These are phyloP conservation scores for Mycena pura DNA, from an alignment of 768 basidiomycete species.

Conservation along the genomic window DNA sequence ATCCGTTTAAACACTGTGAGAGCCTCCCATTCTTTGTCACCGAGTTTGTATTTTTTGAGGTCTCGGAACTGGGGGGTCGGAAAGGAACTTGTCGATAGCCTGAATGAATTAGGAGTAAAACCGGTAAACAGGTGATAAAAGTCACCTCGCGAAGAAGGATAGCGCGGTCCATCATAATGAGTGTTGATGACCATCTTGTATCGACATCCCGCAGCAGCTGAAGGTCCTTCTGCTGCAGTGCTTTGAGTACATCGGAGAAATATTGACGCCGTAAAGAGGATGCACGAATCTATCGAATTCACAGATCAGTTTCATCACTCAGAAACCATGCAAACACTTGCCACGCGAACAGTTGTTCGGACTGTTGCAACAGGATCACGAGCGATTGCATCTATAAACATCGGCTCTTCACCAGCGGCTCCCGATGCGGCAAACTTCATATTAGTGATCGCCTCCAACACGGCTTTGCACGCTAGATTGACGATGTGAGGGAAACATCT, in stretches of 20 bases:
- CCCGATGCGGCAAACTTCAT: constrained; percentile 7
- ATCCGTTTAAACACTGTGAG: constrained; percentile 31
- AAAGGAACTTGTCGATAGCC: constrained; percentile 35
- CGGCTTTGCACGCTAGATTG: constrained; percentile 8
- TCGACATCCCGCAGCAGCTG: constrained; percentile 39
- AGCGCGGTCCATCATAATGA: constrained; percentile 37
- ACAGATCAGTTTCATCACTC: not conserved
- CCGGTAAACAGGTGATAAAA: not conserved
- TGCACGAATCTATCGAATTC: constrained; percentile 16
- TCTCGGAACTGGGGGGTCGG: constrained; percentile 30
- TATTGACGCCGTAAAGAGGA: constrained; percentile 22
- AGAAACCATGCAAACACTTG: not conserved
- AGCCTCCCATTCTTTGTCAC: constrained; percentile 33
- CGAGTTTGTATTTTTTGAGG: constrained; percentile 30
- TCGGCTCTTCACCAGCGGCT: not conserved
- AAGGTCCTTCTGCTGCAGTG: constrained; percentile 21
- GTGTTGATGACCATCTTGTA: constrained; percentile 40
- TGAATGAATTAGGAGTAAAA: constrained; percentile 22
- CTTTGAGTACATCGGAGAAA: constrained; percentile 18
- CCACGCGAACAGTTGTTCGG: constrained; percentile 1
- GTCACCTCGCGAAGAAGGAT: constrained; percentile 33
- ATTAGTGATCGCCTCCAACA: constrained; percentile 7
- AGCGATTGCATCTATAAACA: not conserved
- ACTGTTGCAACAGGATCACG: constrained; percentile 13
- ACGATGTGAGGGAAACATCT: constrained; percentile 20